Percentiles rank a stretch among this genome's conserved stretches.
These are phyloP conservation scores for Fusarium sambucinum DNA, from an alignment of 2,329 filamentous ascomycete genomes.

Conservation along the genomic window DNA sequence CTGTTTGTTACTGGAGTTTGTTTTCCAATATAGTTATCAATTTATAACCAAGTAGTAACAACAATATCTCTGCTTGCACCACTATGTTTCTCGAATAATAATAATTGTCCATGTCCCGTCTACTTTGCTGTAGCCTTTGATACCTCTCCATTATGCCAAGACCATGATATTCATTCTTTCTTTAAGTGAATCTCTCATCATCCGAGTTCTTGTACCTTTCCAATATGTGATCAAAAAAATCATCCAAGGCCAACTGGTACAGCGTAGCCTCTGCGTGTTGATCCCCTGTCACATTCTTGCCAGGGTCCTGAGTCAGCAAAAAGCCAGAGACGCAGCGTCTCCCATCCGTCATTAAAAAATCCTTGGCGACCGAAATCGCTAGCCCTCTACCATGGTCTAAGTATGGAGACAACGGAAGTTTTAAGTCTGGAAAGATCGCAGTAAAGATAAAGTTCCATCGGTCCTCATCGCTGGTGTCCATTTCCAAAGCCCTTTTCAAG, in stretches of 20 bases:
- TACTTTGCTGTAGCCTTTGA: too few relatives aligned
- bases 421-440: rapidly evolving
- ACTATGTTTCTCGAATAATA: too few relatives aligned
- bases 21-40: too few relatives aligned
- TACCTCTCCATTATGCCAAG: too few relatives aligned
- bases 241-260: background rate
- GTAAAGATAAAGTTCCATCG: background rate
- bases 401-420: background rate
- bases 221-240: background rate
- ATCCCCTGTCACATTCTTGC: background rate
- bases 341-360: background rate
- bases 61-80: too few relatives aligned
- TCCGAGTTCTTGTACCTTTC: background rate
- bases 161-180: too few relatives aligned
- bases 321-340: background rate
- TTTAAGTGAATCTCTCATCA: too few relatives aligned
- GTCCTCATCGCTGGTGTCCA: background rate
- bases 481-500: background rate
- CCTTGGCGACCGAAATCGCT: background rate
- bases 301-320: background rate
- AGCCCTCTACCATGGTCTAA: background rate
- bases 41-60: too few relatives aligned
- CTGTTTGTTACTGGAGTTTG: too few relatives aligned
- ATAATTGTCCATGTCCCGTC: too few relatives aligned
- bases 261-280: background rate